Conservation (phyloP, 306 rosid genomes). For the Luffa acutangula region DNA sequence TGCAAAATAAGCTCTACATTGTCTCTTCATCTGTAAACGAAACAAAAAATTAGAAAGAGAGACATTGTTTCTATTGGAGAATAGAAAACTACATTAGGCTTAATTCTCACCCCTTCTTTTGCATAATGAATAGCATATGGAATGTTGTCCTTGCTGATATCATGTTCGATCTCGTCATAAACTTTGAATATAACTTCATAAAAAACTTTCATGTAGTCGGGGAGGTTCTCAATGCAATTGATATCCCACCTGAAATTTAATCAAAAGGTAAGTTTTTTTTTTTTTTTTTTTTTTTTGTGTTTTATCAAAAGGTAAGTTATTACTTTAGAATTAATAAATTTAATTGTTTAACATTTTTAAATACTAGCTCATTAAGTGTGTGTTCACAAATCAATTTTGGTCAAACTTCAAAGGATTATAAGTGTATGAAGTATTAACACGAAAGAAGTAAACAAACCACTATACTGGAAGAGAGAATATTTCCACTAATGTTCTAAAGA, state of each 20-base stretch:
- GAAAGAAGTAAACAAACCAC: no score
- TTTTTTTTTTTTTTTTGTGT: no score
- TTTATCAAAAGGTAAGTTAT: not conserved
- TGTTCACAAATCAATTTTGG: no score
- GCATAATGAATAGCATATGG: not conserved
- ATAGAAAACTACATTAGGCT: not conserved
- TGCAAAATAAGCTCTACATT: not conserved
- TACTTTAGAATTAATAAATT: not conserved
- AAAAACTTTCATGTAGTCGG: not conserved
- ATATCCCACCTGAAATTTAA: slow-evolving; percentile 18
- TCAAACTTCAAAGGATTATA: no score
- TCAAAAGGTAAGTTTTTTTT: not conserved
- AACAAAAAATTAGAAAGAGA: not conserved
- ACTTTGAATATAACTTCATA: not conserved
- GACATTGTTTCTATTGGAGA: not conserved
- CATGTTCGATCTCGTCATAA: slow-evolving; percentile 15
- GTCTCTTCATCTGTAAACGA: not conserved
- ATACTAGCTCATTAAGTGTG: no score
- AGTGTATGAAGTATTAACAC: no score
- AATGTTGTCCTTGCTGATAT: not conserved
- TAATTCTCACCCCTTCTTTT: slow-evolving; percentile 8
- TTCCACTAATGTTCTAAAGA: no score
- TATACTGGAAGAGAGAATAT: no score
- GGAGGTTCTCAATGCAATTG: not conserved
- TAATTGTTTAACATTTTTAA: not conserved